Percentiles rank a stretch among this genome's conserved stretches.
phyloP scores from a whole-genome alignment of 345 rosid genomes.

The Heritiera littoralis region DNA sequence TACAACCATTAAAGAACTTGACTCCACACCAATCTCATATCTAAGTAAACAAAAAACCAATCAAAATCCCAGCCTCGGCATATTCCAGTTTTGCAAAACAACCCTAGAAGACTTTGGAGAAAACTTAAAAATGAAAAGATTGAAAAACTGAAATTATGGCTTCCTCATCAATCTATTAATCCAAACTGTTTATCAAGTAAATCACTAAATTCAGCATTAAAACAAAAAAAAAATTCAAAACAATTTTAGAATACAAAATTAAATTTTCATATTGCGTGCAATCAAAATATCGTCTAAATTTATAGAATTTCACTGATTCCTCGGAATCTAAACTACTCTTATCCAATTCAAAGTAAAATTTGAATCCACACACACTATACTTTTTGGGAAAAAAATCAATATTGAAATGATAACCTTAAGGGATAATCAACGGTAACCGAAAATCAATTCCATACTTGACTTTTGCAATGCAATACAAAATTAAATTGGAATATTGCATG shows the following conservation, averaged over 20 bases:
- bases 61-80: background rate
- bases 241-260: background rate
- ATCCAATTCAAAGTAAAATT: background rate
- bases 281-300: background rate
- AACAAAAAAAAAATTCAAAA: no score
- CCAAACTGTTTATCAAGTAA: background rate
- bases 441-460: background rate
- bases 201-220: no score
- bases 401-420: background rate
- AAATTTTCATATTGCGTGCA: background rate
- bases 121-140: background rate
- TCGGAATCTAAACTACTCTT: background rate
- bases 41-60: background rate
- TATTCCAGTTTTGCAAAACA: background rate
- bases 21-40: background rate
- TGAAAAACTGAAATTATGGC: background rate
- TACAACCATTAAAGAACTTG: background rate
- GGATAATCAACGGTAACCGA: no score
- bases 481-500: background rate
- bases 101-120: background rate
- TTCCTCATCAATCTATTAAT: background rate
- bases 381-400: background rate
- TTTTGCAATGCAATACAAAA: background rate
- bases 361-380: background rate
- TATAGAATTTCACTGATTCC: background rate